phyloP scores from a whole-genome alignment of 176 grass and related monocot genomes.

The Oryza meyeriana region DNA sequence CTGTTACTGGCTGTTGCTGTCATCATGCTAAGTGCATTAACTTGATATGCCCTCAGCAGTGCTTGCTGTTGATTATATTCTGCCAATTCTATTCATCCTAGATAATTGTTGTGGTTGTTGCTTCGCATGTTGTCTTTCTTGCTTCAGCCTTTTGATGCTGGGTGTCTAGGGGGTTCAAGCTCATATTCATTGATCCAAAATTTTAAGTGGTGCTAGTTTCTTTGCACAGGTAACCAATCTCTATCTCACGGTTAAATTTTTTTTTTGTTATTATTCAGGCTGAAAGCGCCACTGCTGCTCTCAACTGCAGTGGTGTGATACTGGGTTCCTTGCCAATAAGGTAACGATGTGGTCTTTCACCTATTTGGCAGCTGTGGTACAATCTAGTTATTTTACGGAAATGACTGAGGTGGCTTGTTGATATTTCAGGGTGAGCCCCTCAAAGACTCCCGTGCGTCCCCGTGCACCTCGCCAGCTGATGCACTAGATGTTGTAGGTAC shows the following conservation, averaged over 20 bases:
- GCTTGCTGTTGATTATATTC: not conserved
- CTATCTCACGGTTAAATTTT: not conserved
- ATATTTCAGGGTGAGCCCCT: conserved; percentile 89
- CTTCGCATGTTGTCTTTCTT: not conserved
- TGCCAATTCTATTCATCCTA: not conserved
- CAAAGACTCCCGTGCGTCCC: conserved; percentile 96
- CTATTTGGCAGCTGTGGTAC: not conserved
- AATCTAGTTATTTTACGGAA: not conserved
- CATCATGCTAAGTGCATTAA: not conserved
- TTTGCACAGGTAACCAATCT: not conserved
- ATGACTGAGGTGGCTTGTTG: not conserved
- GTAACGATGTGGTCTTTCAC: conserved; percentile 33
- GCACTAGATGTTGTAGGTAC: conserved; percentile 78
- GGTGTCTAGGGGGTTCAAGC: not conserved
- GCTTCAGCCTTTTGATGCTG: not conserved
- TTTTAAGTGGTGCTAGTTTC: not conserved
- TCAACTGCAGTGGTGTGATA: conserved; percentile 93
- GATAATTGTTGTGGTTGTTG: not conserved
- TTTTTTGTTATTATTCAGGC: conserved; percentile 57
- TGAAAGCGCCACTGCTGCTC: conserved; percentile 96
- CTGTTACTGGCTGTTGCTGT: not conserved
- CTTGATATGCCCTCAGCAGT: not conserved
- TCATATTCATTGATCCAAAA: not conserved
- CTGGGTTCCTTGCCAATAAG: conserved; percentile 94
- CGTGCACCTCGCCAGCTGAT: conserved; percentile 65